Base-by-base conservation (phyloP, 1,139 yeast species). In the Protomyces arabidopsidicola region DNA sequence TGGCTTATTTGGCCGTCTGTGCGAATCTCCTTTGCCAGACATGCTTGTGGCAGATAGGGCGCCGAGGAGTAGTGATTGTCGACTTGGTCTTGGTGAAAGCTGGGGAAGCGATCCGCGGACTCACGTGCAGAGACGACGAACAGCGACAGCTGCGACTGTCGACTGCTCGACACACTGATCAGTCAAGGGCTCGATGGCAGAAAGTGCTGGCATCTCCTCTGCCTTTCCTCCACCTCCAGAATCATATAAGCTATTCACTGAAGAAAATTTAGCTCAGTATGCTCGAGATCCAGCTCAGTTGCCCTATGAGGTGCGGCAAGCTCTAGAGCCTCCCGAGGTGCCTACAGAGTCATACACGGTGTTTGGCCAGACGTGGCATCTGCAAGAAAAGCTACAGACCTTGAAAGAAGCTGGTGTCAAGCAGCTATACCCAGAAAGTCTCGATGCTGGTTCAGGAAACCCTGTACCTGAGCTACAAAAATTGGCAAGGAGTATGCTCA, bases 171-270 rank as follows among this genome's bases (percentile, higher is more conserved):
- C 4, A 27, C 6, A 27, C 1, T 8, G 1, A 27, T 8, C 31
- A 27, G 31, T 27, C 31, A 27, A 27, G 6, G 31, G 31, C 31
- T 27, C 48, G 16, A 60, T 60, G 63, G 45, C 63, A 16, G 65
- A 52, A 74, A 69, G 73, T 18, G 34, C 27, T n/a, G 76, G 75
- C 31, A 71, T 78, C 35, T 72, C 93, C 34, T 84, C 95, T 12
- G 80, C 89, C 63, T 90, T 86, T 69, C 96, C 97, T 1, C 91
- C 93, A 1, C 96, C 96, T 2, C 97, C 96, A 9, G 84, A 86
- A 24, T 87, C 82, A 73, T 83, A 83, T 71, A 82, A 84, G 73
- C 82, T 79, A 71, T 89, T 87, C 75, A 87, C 95, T 0, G 72
- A 75, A 4, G 87, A 83, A 65, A 88, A 88, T 53, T 53, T 65